These are phyloP conservation scores for Boletales sp. DNA, from an alignment of 768 basidiomycete species.

Conservation along the genomic window DNA sequence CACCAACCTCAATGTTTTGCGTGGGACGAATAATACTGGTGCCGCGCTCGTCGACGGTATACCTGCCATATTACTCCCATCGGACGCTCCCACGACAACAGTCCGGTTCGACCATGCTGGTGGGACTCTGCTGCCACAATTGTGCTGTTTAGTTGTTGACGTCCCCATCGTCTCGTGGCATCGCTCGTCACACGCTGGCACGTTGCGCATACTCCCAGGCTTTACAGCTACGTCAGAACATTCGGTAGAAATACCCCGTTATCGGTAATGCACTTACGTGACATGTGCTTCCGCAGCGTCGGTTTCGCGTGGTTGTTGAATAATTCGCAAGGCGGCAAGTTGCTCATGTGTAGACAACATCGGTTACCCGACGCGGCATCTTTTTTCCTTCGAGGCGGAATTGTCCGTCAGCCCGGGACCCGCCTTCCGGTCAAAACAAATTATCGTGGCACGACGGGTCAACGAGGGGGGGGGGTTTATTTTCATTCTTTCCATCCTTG, in stretches of 20 bases:
- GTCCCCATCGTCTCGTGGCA: neutral
- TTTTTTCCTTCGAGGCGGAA: neutral
- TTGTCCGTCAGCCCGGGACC: neutral
- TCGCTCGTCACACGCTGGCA: neutral
- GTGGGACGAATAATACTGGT: neutral
- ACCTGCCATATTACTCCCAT: too few relatives aligned
- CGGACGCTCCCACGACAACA: neutral
- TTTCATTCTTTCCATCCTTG: neutral
- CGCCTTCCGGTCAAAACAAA: slow-evolving; percentile 1
- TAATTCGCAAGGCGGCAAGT: neutral
- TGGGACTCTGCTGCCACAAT: neutral
- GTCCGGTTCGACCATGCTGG: neutral
- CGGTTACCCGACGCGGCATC: neutral
- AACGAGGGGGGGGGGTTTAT: neutral
- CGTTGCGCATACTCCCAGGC: neutral
- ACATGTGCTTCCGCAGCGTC: neutral
- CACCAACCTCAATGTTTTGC: neutral
- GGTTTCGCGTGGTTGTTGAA: neutral
- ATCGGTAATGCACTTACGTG: neutral
- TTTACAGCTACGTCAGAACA: neutral
- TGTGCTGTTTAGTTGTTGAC: slow-evolving; percentile 7
- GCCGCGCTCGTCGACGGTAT: too few relatives aligned
- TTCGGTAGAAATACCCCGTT: neutral
- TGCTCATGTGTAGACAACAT: neutral
- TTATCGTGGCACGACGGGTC: neutral